These are phyloP conservation scores for Parasitella parasitica DNA, from an alignment of 371 early-diverging fungal genomes.

Conservation along the genomic window DNA sequence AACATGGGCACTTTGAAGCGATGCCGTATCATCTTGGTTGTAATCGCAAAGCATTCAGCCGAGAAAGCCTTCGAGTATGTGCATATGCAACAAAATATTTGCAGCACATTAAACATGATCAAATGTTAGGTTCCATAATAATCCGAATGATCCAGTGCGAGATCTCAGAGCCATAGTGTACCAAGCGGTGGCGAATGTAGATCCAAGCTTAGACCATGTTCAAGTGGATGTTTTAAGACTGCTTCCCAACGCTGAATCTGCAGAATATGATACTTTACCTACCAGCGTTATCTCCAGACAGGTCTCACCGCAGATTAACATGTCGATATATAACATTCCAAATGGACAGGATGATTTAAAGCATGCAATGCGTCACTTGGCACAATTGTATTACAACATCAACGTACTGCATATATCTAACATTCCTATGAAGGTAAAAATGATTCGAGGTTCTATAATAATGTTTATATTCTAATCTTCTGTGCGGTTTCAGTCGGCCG, in stretches of 20 bases:
- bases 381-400: constrained; percentile 32
- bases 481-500: constrained; percentile 16
- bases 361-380: constrained; percentile 29
- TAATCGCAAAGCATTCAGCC: constrained; percentile 8
- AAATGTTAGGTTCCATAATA: constrained; percentile 22
- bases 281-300: constrained; percentile 5
- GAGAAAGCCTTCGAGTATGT: constrained; percentile 20
- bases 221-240: constrained; percentile 25
- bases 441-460: no score
- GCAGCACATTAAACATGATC: neutral
- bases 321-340: constrained; percentile 36
- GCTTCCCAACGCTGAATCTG: neutral
- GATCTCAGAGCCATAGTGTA: constrained; percentile 19
- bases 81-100: neutral
- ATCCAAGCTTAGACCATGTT: constrained; percentile 14
- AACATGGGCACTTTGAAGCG: neutral
- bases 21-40: constrained; percentile 20
- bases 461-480: neutral
- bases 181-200: constrained; percentile 2
- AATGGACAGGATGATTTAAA: constrained; percentile 27
- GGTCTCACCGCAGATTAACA: constrained; percentile 18
- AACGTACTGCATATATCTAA: constrained; percentile 26
- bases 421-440: constrained; percentile 35
- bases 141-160: constrained; percentile 15
- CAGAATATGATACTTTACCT: neutral